These are phyloP conservation scores for Fusarium duplospermum DNA, from an alignment of 2,329 filamentous ascomycete genomes.

Conservation along the genomic window DNA sequence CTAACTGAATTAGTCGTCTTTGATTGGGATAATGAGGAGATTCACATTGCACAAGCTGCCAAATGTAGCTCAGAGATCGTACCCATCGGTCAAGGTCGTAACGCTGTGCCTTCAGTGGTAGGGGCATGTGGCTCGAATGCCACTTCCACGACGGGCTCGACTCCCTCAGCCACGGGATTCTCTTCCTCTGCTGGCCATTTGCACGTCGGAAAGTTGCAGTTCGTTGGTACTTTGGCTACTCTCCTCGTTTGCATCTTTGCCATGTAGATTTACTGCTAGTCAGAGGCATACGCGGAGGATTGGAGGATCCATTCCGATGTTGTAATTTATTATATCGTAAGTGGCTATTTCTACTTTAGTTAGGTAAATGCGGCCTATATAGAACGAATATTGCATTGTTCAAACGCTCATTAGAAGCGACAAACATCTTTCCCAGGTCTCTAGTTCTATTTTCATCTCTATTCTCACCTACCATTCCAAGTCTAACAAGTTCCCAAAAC, in stretches of 20 bases:
- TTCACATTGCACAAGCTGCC: conserved; percentile 43
- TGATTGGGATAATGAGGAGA: conserved; percentile 48
- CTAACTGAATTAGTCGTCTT: conserved; percentile 40
- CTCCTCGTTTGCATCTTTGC: background rate
- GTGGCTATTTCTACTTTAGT: background rate
- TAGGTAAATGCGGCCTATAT: background rate
- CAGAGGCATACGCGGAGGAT: background rate
- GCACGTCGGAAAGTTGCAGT: background rate
- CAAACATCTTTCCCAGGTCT: background rate
- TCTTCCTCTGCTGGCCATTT: background rate
- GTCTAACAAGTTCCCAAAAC: background rate
- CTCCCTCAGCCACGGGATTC: background rate
- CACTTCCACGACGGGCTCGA: background rate
- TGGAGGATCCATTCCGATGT: no score
- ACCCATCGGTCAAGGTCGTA: conserved; percentile 49
- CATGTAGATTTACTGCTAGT: background rate
- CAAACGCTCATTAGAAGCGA: background rate
- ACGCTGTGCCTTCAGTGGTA: conserved; percentile 33
- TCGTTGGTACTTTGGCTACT: background rate
- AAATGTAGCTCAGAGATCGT: conserved; percentile 48
- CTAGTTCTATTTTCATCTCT: background rate
- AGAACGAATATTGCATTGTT: background rate
- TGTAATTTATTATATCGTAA: no score
- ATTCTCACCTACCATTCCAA: background rate
- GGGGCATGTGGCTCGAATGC: conserved; percentile 25